Evolutionary conservation across 495 filamentous ascomycete species (phyloP), one percentile per base, ranked within the genome.

Genomic region (Extremus antarcticus): DNA sequence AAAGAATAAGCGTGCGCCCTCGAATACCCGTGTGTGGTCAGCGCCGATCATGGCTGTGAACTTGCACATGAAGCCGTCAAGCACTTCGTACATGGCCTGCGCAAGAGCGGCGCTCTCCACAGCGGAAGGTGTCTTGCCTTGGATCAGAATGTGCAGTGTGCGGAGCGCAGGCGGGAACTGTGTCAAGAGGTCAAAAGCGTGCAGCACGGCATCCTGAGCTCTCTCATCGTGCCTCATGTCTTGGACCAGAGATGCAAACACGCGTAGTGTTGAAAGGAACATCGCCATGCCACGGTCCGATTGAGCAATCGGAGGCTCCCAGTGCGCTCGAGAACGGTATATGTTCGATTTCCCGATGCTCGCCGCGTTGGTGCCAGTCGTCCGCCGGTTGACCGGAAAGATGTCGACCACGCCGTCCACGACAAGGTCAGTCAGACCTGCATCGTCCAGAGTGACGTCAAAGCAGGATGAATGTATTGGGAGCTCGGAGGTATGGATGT

Each of bases 261-360:
- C 58, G 10, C 67, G 54, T 17, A 69, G 49, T 3, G 67, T 58
- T 7, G 65, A 69, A 10, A 69, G 56, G 22, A 69, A 55, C 50
- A 66, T 66, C 17, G 67, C 61, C 38, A 63, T 55, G 19, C 61
- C 67, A 53, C 67, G 63, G 10, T 64, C 62, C 13, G 65, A 63
- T 32, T 68, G 60, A 3, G 49, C 22, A 2, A 45, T 45, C 4
- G 29, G 29, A 9, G 53, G 53, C 46, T 56, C 53, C 65, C 57
- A 56, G 39, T 51, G 47, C 4, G 54, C 32, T 2, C 47, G 41
- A 16, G 54, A 9, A 22, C 54, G 54, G 23, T 15, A 56, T 46
- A 56, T 56, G 7, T 19, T 17, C 15, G 23, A 51, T 24, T 43
- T 48, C 43, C 53, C 53, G 10, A 25, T 16, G 7, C 23, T 20